Evolutionary conservation across 2,329 filamentous ascomycete species (phyloP), one percentile per base, ranked within the genome.

Genomic region (Penicillium sumatraense): DNA sequence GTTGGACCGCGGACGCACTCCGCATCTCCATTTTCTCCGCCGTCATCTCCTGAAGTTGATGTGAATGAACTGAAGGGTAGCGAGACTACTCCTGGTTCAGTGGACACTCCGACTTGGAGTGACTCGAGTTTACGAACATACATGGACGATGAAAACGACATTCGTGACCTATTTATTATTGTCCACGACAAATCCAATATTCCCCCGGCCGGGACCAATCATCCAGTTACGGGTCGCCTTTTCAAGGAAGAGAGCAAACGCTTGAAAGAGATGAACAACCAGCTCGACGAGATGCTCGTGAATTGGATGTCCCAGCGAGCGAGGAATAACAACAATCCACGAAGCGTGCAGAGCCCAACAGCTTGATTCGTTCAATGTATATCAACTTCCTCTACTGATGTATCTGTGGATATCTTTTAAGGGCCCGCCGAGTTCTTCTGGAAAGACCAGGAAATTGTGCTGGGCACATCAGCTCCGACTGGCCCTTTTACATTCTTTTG

Each of bases 151-250:
- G 87, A 91, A 57, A 87, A 88, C 29, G 91, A 96, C 60, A 91
- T 99, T 63, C 86, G 91, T 48, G 93, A 99, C 71, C 84, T 98
- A 70, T 82, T 98, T 49, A 84, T 93, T 33, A 89, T 99, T 57
- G 91, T 99, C 24, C 93, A 96, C 70, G 93, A 98, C 75, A 96
- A 93, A 72, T 89, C 87, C 13, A 90, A 93, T 56, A 87, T 96
- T 14, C 83, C 86, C 38, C 89, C 91, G 16, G 90, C 89, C 7
- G 86, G 89, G 1, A 83, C 85, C n/a, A 91, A 96, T 54, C 93
- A 98, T 72, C 93, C 93, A 0, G 82, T 96, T 41, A 91, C 89
- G 48, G 86, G 86, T 13, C 85, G 86, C 20, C 78, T 98, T 51
- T 98, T 96, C 78, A 87, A 86, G 47, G 90, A 96, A 69, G 91